These are phyloP conservation scores for Trichosporon faecale DNA, from an alignment of 1,284 basidiomycete species.

Conservation along the genomic window DNA sequence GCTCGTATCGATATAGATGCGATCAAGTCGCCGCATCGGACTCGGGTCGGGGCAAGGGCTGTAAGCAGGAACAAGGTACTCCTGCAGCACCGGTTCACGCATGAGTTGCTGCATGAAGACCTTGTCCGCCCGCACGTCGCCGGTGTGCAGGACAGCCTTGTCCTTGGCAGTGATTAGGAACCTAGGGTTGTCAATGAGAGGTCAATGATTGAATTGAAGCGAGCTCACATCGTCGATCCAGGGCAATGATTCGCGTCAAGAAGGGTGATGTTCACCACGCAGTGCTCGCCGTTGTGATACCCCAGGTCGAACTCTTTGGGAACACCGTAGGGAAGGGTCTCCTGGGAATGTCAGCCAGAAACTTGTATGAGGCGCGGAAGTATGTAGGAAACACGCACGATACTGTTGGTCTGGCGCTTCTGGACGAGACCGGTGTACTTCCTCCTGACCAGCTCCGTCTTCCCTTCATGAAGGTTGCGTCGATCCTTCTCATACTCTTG, in stretches of 20 bases:
- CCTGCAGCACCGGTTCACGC: conserved; percentile 66
- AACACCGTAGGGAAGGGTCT: conserved; percentile 34
- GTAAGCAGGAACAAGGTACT: conserved; percentile 59
- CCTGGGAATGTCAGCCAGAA: conserved; percentile 18
- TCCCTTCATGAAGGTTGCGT: conserved; percentile 56
- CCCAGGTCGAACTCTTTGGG: conserved; percentile 65
- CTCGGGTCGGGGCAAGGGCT: background rate
- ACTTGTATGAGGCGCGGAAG: background rate
- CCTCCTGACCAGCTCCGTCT: conserved; percentile 59
- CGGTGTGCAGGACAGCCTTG: conserved; percentile 80
- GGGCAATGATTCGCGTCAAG: conserved; percentile 93
- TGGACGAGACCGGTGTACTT: conserved; percentile 46
- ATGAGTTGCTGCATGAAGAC: conserved; percentile 68
- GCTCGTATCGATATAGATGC: conserved; percentile 80
- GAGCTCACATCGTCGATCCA: conserved; percentile 77
- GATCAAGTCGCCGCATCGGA: conserved; percentile 56
- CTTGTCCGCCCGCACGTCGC: conserved; percentile 82
- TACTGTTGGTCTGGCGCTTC: background rate
- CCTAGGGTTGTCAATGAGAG: conserved; percentile 55
- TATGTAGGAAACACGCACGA: background rate
- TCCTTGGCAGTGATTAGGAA: conserved; percentile 74
- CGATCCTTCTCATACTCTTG: conserved; percentile 69
- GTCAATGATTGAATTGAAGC: background rate
- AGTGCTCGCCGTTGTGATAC: conserved; percentile 51
- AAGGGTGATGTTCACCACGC: conserved; percentile 66